Evolutionary conservation across 116 monocot genomes (phyloP).

Genomic region (Trichopus zeylanicus): DNA sequence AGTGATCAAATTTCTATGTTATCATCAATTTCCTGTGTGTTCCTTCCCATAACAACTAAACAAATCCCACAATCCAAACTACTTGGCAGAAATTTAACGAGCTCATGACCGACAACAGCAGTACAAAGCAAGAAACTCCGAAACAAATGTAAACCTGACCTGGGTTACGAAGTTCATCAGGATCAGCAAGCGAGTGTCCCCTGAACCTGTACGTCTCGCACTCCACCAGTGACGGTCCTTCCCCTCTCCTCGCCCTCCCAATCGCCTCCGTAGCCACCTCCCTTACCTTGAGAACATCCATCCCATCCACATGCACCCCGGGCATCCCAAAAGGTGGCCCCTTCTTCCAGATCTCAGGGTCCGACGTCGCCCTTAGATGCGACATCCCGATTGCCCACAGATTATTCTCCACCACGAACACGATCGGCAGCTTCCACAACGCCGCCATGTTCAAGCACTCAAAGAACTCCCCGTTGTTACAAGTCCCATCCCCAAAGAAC

Average conservation of each 20-base stretch:
- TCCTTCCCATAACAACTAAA: too few relatives aligned
- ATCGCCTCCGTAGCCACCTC: conserved; percentile 81
- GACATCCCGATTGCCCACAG: conserved; percentile 97
- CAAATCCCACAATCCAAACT: neutral
- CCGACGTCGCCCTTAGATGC: conserved; percentile 79
- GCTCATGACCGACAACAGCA: neutral
- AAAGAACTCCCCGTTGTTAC: conserved; percentile 95
- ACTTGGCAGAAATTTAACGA: neutral
- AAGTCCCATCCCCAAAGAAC: conserved; percentile 88
- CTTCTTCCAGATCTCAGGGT: conserved; percentile 93
- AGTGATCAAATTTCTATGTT: too few relatives aligned
- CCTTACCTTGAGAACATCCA: conserved; percentile 94
- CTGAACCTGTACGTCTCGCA: conserved; percentile 90
- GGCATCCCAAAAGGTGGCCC: conserved; percentile 90
- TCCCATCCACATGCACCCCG: conserved; percentile 85
- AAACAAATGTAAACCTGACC: conserved; percentile 38
- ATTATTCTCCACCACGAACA: conserved; percentile 98
- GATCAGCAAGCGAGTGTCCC: conserved; percentile 96
- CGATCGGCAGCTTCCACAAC: conserved; percentile 90
- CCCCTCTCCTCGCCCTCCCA: conserved; percentile 79
- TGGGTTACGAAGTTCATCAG: conserved; percentile 82
- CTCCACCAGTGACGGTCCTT: conserved; percentile 91
- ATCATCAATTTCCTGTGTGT: too few relatives aligned
- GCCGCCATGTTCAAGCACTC: conserved; percentile 93
- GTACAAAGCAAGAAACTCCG: neutral